Evolutionary conservation across 169 alveolate species (phyloP).

Genomic region (Eimeria tenella): DNA sequence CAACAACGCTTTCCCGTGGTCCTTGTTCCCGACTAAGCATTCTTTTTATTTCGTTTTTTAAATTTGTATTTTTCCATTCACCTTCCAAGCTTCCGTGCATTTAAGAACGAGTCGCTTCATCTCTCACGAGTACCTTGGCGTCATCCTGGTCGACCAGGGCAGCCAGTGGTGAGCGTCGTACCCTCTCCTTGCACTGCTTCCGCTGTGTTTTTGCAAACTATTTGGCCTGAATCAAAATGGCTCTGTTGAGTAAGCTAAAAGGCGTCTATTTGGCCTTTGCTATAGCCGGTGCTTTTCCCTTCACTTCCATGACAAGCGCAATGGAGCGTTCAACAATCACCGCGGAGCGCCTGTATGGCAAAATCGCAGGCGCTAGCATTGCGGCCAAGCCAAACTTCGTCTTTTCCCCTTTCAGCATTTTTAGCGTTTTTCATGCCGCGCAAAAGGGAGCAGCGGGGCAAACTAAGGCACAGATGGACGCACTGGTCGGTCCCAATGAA

Average conservation of each 20-base stretch:
- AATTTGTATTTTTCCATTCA: background rate
- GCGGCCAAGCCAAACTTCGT: conserved; percentile 70
- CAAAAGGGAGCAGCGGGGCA: conserved; percentile 69
- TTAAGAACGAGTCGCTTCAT: background rate
- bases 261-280: background rate
- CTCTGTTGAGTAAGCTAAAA: background rate
- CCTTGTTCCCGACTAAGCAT: background rate
- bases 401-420: conserved; percentile 59
- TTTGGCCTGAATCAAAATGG: conserved; percentile 8
- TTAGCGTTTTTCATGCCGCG: conserved; percentile 66
- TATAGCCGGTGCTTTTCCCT: background rate
- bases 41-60: background rate
- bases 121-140: background rate
- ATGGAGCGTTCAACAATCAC: conserved; percentile 19
- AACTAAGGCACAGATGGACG: conserved; percentile 65
- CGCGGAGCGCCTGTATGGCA: conserved; percentile 59
- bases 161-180: conserved; percentile 51
- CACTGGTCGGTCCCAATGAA: conserved; percentile 55
- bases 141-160: background rate
- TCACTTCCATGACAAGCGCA: background rate
- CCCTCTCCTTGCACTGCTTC: background rate
- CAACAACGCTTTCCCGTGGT: background rate
- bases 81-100: background rate
- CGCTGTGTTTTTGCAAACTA: background rate
- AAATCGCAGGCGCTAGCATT: conserved; percentile 43